These are phyloP conservation scores for Peronospora destructor DNA, from an alignment of 352 stramenopile species.

Conservation along the genomic window DNA sequence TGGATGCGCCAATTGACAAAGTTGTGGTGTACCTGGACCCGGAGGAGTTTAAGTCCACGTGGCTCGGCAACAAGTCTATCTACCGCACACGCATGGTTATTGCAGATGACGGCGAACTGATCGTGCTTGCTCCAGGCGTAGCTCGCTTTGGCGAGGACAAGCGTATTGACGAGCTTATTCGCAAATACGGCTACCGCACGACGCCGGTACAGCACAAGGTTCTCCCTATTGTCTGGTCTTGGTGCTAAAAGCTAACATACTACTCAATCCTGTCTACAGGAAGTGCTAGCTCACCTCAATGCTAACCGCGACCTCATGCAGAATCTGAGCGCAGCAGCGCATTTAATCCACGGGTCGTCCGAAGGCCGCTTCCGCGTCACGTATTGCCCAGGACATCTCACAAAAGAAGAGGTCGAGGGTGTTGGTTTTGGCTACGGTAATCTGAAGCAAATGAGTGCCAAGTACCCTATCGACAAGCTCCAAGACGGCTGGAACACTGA, in stretches of 20 bases:
- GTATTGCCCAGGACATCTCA: slow-evolving; percentile 90
- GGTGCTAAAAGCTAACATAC: slow-evolving; percentile 1
- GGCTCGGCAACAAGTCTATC: slow-evolving; percentile 97
- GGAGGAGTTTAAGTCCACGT: slow-evolving; percentile 97
- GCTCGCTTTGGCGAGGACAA: slow-evolving; percentile 92
- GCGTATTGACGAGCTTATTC: slow-evolving; percentile 93
- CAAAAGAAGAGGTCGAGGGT: slow-evolving; percentile 87
- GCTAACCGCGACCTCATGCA: slow-evolving; percentile 91
- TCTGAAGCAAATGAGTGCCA: slow-evolving; percentile 74
- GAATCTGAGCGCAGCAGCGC: slow-evolving; percentile 91
- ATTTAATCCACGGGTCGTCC: slow-evolving; percentile 96
- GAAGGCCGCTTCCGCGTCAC: slow-evolving; percentile 96
- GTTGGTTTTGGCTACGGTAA: slow-evolving; percentile 91
- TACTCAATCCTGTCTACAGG: slow-evolving; percentile 28
- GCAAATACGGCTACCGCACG: slow-evolving; percentile 94
- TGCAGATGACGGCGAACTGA: slow-evolving; percentile 89
- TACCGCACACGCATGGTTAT: slow-evolving; percentile 97
- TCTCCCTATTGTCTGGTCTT: neutral
- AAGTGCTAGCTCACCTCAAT: slow-evolving; percentile 89
- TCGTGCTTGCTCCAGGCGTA: slow-evolving; percentile 93
- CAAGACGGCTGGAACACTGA: slow-evolving; percentile 92
- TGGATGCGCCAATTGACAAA: slow-evolving; percentile 88
- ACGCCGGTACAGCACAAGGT: slow-evolving; percentile 70
- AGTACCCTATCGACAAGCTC: slow-evolving; percentile 77
- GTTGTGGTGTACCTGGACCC: slow-evolving; percentile 95